Percentiles rank a stretch among this genome's conserved stretches.
phyloP scores from a whole-genome alignment of 768 basidiomycete genomes.

The Termitomyces sp. region DNA sequence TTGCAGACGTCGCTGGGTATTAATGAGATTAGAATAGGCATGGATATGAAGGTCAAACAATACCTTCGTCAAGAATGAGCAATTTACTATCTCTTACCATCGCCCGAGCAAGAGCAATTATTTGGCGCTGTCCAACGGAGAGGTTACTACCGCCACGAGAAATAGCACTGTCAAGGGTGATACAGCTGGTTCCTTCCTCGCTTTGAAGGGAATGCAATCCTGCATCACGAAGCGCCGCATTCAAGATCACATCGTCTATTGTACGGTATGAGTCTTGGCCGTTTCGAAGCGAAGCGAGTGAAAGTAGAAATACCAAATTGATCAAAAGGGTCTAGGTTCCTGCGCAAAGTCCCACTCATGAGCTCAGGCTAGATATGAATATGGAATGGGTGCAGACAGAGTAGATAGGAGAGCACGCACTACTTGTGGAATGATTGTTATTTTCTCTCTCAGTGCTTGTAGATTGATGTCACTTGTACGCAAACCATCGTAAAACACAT shows the following conservation, averaged over 20 bases:
- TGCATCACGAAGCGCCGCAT: constrained; percentile 29
- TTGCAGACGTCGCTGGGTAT: constrained; percentile 13
- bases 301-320: constrained; percentile 26
- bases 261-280: too few relatives aligned
- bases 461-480: too few relatives aligned
- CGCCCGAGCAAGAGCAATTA: constrained; percentile 58
- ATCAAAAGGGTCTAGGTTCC: constrained; percentile 26
- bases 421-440: too few relatives aligned
- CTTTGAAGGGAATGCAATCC: constrained; percentile 32
- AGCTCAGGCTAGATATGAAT: constrained; percentile 33
- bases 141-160: constrained; percentile 59
- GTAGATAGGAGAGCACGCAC: too few relatives aligned
- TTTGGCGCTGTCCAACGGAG: constrained; percentile 72
- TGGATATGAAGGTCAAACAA: constrained; percentile 12
- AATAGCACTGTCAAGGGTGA: constrained; percentile 38
- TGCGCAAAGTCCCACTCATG: constrained; percentile 50
- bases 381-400: too few relatives aligned
- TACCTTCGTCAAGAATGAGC: constrained; percentile 57
- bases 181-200: constrained; percentile 23
- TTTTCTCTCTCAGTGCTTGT: too few relatives aligned
- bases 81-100: constrained; percentile 51
- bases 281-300: too few relatives aligned
- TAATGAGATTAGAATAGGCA: constrained; percentile 21
- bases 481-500: too few relatives aligned
- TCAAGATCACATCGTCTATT: constrained; percentile 33